Evolutionary conservation across 495 filamentous ascomycete genomes (phyloP).

Genomic region (Penicillium waksmanii): DNA sequence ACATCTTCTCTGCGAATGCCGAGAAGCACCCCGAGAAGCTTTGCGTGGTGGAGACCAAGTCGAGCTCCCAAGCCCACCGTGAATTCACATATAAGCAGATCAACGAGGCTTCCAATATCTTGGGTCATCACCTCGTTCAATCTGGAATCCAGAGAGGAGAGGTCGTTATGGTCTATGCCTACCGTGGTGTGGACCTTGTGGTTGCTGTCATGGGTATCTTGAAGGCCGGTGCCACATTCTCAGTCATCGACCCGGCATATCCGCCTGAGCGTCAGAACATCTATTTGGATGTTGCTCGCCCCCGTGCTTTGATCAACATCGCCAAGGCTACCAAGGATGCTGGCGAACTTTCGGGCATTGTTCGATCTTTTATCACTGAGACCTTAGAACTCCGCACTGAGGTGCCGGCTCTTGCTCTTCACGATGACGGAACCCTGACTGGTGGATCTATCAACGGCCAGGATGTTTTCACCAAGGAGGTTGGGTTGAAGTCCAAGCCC

Average conservation of each 20-base stretch:
- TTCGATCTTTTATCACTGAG: constrained; percentile 74
- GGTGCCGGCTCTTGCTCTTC: constrained; percentile 74
- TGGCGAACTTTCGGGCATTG: constrained; percentile 67
- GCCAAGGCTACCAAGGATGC: constrained; percentile 77
- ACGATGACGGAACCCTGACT: constrained; percentile 71
- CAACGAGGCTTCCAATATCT: constrained; percentile 77
- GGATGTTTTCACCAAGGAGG: constrained; percentile 66
- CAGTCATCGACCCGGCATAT: constrained; percentile 86
- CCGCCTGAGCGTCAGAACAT: constrained; percentile 87
- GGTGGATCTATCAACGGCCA: constrained; percentile 68
- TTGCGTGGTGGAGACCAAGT: constrained; percentile 84
- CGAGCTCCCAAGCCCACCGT: constrained; percentile 59
- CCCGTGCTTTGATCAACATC: constrained; percentile 78
- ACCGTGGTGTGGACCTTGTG: constrained; percentile 63
- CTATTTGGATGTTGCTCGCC: constrained; percentile 87
- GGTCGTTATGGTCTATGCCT: constrained; percentile 91
- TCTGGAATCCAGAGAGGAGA: constrained; percentile 78
- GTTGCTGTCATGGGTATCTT: constrained; percentile 60
- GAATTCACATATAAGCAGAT: constrained; percentile 89
- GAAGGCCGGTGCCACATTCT: constrained; percentile 52
- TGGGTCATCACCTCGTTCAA: constrained; percentile 77
- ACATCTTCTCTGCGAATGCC: constrained; percentile 74
- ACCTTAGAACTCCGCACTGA: constrained; percentile 74
- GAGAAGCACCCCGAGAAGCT: constrained; percentile 72
- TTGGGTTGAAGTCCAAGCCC: constrained; percentile 53